Evolutionary conservation across 345 rosid species (phyloP).

Genomic region (Acer negundo): DNA sequence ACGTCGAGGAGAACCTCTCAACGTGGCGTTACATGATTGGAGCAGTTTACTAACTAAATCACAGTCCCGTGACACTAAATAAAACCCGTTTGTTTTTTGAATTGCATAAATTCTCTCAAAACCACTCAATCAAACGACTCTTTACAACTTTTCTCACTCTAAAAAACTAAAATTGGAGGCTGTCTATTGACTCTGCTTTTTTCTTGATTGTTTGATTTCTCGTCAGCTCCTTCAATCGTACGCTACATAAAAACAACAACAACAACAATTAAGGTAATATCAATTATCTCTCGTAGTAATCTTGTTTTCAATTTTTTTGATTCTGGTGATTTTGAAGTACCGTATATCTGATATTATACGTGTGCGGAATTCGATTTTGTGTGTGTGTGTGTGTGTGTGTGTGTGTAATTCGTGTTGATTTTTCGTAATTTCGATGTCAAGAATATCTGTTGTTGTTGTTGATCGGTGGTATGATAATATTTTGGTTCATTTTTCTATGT

Average conservation of each 20-base stretch:
- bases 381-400: too few relatives aligned
- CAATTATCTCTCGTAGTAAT: not conserved
- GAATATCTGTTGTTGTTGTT: not conserved
- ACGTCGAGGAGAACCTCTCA: too few relatives aligned
- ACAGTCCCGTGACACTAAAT: not conserved
- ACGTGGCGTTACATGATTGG: not conserved
- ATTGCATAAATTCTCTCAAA: not conserved
- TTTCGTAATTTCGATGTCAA: not conserved
- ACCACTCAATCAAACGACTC: not conserved
- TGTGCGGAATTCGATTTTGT: not conserved
- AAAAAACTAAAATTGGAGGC: not conserved
- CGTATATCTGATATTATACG: not conserved
- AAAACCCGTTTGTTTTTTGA: not conserved
- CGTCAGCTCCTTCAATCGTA: not conserved
- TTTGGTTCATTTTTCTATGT: not conserved
- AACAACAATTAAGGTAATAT: too few relatives aligned
- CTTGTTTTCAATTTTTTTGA: not conserved
- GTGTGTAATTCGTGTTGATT: not conserved
- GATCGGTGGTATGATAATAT: not conserved
- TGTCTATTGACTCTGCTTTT: not conserved
- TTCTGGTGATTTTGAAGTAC: not conserved
- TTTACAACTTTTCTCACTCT: not conserved
- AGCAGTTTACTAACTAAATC: not conserved
- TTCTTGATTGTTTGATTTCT: not conserved
- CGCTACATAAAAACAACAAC: too few relatives aligned